Percentiles rank a stretch among this genome's conserved stretches.
These are phyloP conservation scores for Saccharomyces eubayanus DNA, from an alignment of 805 yeast genomes.

Conservation along the genomic window DNA sequence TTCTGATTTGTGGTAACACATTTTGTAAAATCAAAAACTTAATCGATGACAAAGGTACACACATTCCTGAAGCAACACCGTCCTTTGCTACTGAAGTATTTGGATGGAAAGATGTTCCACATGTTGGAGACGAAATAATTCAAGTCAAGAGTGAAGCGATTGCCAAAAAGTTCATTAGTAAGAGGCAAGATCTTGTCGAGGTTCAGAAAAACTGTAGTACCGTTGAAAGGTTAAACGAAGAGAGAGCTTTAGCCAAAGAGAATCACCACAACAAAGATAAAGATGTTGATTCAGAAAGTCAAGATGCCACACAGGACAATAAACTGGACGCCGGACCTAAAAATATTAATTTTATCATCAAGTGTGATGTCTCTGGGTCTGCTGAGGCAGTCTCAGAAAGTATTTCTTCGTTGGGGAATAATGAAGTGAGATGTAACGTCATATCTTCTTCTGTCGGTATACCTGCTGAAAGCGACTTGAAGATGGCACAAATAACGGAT, in stretches of 20 bases:
- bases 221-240: constrained; percentile 62
- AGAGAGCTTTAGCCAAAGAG: constrained; percentile 38
- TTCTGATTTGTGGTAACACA: constrained; percentile 80
- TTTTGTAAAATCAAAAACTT: constrained; percentile 78
- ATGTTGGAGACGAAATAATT: constrained; percentile 77
- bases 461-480: constrained; percentile 58
- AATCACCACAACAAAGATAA: constrained; percentile 38
- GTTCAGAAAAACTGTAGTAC: constrained; percentile 53
- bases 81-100: constrained; percentile 83
- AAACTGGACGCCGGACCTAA: constrained; percentile 18
- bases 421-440: constrained; percentile 66
- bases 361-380: constrained; percentile 91
- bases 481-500: constrained; percentile 57
- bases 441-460: constrained; percentile 71
- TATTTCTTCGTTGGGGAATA: constrained; percentile 75
- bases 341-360: constrained; percentile 57
- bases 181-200: constrained; percentile 53
- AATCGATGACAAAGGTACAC: constrained; percentile 63
- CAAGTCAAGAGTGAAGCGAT: constrained; percentile 65
- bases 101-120: constrained; percentile 93
- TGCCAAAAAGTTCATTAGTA: constrained; percentile 68
- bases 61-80: constrained; percentile 63
- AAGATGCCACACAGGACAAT: constrained; percentile 28
- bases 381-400: constrained; percentile 87
- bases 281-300: constrained; percentile 40